These are phyloP conservation scores for Rhododendron griersonianum DNA, from an alignment of 148 eudicot genomes.

Conservation along the genomic window DNA sequence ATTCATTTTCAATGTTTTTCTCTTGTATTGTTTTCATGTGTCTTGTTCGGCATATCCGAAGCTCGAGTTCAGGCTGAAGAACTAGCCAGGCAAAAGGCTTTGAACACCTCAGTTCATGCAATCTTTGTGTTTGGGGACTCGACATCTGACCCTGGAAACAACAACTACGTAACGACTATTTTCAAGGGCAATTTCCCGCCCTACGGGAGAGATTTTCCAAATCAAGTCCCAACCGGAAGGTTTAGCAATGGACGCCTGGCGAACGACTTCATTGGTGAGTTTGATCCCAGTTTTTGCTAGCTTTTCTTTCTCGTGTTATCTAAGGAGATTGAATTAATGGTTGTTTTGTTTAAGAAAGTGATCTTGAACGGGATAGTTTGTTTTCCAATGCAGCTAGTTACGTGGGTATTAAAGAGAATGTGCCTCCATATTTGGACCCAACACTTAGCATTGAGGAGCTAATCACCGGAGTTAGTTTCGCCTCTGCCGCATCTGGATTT, in stretches of 20 bases:
- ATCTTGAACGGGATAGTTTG: neutral
- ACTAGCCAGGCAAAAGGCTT: conserved; percentile 8
- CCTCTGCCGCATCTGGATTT: conserved; percentile 76
- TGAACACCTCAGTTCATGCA: conserved; percentile 34
- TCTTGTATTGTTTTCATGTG: neutral
- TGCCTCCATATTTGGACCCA: conserved; percentile 74
- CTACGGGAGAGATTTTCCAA: neutral
- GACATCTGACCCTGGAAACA: conserved; percentile 70
- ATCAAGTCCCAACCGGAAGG: conserved; percentile 54
- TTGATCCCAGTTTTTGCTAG: neutral
- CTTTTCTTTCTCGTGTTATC: neutral
- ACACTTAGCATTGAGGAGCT: conserved; percentile 50
- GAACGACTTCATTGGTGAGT: conserved; percentile 56
- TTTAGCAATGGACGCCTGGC: conserved; percentile 58
- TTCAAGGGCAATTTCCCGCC: conserved; percentile 10
- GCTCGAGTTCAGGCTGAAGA: conserved; percentile 2
- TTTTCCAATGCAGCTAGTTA: conserved; percentile 35
- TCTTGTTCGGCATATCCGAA: neutral
- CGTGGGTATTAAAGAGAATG: conserved; percentile 49
- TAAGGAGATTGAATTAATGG: neutral
- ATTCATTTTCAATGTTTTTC: neutral
- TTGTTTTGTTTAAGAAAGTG: neutral
- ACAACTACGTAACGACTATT: conserved; percentile 45
- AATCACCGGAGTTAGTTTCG: conserved; percentile 74
- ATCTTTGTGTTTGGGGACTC: conserved; percentile 76